A percentile compares a stretch with the other conserved stretches of the same genome.
These are phyloP conservation scores for Apiotrichum gamsii DNA, from an alignment of 1,284 basidiomycete genomes.

Conservation along the genomic window DNA sequence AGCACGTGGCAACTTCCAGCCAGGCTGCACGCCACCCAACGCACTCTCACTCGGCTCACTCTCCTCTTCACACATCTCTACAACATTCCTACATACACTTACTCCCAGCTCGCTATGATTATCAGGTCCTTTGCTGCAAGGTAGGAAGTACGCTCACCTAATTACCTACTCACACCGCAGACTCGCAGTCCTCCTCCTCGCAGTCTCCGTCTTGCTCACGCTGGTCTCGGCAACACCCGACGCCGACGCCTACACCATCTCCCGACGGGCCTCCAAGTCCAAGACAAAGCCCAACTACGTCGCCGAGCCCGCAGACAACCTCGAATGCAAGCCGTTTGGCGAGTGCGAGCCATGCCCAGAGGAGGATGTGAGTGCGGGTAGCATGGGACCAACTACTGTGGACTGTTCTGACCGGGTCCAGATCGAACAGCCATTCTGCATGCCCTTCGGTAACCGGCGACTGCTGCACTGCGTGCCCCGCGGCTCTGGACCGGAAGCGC, in stretches of 20 bases:
- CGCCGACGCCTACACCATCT: neutral
- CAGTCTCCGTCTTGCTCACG: neutral
- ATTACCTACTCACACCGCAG: too few relatives aligned
- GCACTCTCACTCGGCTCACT: neutral
- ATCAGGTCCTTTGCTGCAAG: slow-evolving; percentile 4
- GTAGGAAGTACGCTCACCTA: slow-evolving; percentile 3
- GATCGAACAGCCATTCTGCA: slow-evolving; percentile 79
- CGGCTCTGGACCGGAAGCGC: slow-evolving; percentile 12
- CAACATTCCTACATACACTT: too few relatives aligned
- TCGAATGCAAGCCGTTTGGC: slow-evolving; percentile 67
- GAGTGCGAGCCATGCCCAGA: slow-evolving; percentile 74
- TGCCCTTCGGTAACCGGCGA: slow-evolving; percentile 81
- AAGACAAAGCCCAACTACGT: slow-evolving; percentile 28
- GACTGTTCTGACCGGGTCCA: slow-evolving; percentile 35
- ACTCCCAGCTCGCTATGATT: too few relatives aligned
- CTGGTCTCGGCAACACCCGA: neutral
- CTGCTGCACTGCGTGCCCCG: slow-evolving; percentile 68
- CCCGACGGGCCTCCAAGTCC: too few relatives aligned
- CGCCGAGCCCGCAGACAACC: slow-evolving; percentile 30
- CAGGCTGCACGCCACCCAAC: neutral
- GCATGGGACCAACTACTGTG: too few relatives aligned
- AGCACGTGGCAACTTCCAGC: too few relatives aligned
- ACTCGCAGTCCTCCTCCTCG: slow-evolving; percentile 7
- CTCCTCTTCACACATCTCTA: neutral
- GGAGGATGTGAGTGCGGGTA: slow-evolving; percentile 60